Base-by-base conservation (phyloP, 805 yeast species). In the Suhomyces canberraensis region DNA sequence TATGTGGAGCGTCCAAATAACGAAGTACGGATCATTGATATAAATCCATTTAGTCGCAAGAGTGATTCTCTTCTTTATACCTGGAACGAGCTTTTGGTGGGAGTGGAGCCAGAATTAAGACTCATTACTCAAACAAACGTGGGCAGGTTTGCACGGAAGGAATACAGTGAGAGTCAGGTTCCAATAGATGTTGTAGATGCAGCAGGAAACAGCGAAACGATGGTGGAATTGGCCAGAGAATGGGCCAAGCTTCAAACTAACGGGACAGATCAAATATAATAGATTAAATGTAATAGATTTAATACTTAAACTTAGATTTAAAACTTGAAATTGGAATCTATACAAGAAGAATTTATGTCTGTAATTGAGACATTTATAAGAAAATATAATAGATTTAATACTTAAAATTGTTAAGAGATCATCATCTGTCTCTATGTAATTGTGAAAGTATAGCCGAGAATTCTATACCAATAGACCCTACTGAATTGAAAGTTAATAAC, bases 151-250 rank as follows among this genome's bases (percentile, higher is more conserved):
- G 82, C 87, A 0, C 62, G 79, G 0, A 86, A 84, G 45, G 95
- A 87, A 33, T 91, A 87, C 53, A 78, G 95, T 2, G 95, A 91
- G 50, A 87, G 81, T 56, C 90, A 86, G 51, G 96, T 93, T 2
- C 99, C 99, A 0, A 71, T 75, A 35, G 99, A 93, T 51, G 78
- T 93, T 15, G 84, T 93, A 3, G 93, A 88, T 54, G 96, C 96
- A 2, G 71, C 85, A 22, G 51, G 78, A 48, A 80, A 84, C 47
- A 74, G 90, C 0, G 69, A 72, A 15, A 75, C 83, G 0, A 81
- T 88, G 74, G 79, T 76, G 9, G 89, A 83, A 34, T 61, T 85
- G 44, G 78, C 84, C 0, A 69, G 69, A 40, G 69, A 78, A 39
- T 83, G 88, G 88, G 51, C 49, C 18, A 33, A 36, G 25, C 27